Evolutionary conservation across 495 filamentous ascomycete genomes (phyloP).

Genomic region (Neohortaea acidophila): DNA sequence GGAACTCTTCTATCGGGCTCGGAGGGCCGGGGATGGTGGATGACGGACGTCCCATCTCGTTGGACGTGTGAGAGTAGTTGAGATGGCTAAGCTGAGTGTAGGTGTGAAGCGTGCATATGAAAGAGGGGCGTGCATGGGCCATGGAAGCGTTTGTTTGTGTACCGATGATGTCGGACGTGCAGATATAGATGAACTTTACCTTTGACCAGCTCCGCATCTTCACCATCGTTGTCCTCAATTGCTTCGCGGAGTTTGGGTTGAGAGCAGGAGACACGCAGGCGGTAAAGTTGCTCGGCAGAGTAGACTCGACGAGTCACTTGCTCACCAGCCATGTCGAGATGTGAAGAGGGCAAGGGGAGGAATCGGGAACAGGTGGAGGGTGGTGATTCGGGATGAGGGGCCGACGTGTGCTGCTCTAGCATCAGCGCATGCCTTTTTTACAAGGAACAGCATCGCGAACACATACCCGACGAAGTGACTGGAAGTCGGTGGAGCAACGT

Average conservation of each 20-base stretch:
- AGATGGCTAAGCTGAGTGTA: neutral
- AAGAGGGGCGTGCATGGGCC: neutral
- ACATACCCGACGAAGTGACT: neutral
- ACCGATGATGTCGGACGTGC: conserved; percentile 4
- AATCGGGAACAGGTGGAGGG: neutral
- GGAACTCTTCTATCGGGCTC: conserved; percentile 2
- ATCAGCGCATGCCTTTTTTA: too few species aligned
- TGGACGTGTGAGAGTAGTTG: neutral
- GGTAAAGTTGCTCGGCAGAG: conserved; percentile 14
- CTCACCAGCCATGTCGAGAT: neutral
- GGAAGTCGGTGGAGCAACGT: conserved; percentile 8
- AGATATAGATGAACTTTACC: conserved; percentile 10
- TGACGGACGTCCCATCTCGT: too few species aligned
- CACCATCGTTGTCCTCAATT: conserved; percentile 16
- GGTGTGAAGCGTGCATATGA: neutral
- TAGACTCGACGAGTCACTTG: conserved; percentile 12
- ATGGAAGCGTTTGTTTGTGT: conserved; percentile 1
- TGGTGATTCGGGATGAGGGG: too few species aligned
- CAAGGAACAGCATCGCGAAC: too few species aligned
- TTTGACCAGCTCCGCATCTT: conserved; percentile 18
- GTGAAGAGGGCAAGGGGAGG: neutral
- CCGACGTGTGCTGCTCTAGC: too few species aligned
- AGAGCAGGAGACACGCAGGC: conserved; percentile 9
- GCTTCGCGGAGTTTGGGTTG: conserved; percentile 16
- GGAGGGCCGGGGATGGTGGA: neutral